These are phyloP conservation scores for Lumnitzera racemosa DNA, from an alignment of 345 rosid species.

Conservation along the genomic window DNA sequence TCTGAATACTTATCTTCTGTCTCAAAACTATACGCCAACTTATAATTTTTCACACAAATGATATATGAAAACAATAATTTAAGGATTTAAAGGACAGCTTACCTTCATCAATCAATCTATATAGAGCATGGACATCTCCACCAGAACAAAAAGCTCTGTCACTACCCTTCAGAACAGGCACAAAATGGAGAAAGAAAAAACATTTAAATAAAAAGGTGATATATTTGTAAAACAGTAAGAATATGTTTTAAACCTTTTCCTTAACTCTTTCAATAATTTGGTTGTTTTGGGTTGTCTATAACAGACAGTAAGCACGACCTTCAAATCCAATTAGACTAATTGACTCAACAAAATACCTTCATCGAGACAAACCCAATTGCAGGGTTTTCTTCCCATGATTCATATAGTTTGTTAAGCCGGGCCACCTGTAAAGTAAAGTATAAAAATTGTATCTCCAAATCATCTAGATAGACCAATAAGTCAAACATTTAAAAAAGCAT, in stretches of 20 bases:
- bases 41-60: background rate
- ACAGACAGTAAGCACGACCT: too few relatives aligned
- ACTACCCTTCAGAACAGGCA: conserved; percentile 54
- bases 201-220: background rate
- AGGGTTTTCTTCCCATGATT: conserved; percentile 93
- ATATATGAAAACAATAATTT: background rate
- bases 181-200: conserved; percentile 6
- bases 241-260: too few relatives aligned
- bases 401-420: conserved; percentile 69
- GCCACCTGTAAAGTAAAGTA: conserved; percentile 36
- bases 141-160: conserved; percentile 88
- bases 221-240: background rate
- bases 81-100: conserved; percentile 2
- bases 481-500: background rate
- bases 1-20: background rate
- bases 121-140: conserved; percentile 58
- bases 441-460: background rate
- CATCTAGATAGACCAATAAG: background rate
- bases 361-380: conserved; percentile 72
- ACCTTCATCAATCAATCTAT: conserved; percentile 59
- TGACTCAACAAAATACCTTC: conserved; percentile 41
- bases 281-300: background rate
- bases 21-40: background rate
- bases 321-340: too few relatives aligned
- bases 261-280: background rate